phyloP scores from a whole-genome alignment of 306 rosid genomes.

The Carpinus fangiana region DNA sequence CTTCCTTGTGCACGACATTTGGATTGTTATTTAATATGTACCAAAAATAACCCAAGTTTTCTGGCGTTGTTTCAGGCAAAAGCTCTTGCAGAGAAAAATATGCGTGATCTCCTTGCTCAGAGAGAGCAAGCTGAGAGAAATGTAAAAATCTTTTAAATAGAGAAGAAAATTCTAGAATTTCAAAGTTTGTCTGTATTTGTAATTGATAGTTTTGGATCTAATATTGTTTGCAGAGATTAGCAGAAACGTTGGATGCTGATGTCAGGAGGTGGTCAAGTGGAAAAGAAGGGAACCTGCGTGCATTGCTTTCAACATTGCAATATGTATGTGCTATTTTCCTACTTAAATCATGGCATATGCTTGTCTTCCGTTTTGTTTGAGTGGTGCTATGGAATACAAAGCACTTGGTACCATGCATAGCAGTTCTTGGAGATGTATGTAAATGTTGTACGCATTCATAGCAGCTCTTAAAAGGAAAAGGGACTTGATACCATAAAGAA shows the following conservation, averaged over 20 bases:
- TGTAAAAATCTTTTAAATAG: slow-evolving; percentile 38
- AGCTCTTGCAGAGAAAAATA: slow-evolving; percentile 91
- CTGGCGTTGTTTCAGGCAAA: slow-evolving; percentile 64
- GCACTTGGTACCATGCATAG: not conserved
- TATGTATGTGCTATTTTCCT: slow-evolving; percentile 65
- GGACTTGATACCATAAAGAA: not conserved
- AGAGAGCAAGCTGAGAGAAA: slow-evolving; percentile 90
- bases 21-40: slow-evolving; percentile 11
- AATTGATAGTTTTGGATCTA: slow-evolving; percentile 26
- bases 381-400: not conserved
- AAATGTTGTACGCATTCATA: not conserved
- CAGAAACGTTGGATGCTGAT: slow-evolving; percentile 95
- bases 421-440: not conserved
- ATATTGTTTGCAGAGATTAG: slow-evolving; percentile 76
- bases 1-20: slow-evolving; percentile 17
- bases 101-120: slow-evolving; percentile 79
- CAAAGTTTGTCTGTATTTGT: slow-evolving; percentile 27
- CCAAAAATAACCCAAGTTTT: slow-evolving; percentile 28
- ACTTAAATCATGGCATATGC: not conserved
- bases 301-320: slow-evolving; percentile 95
- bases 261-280: slow-evolving; percentile 98
- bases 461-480: not conserved
- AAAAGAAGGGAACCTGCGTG: slow-evolving; percentile 98
- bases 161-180: slow-evolving; percentile 9
- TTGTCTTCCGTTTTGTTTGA: not conserved